Percentiles rank a stretch among this genome's conserved stretches.
phyloP scores from a whole-genome alignment of 2,329 filamentous ascomycete genomes.

The Reticulascus tulasneorum region DNA sequence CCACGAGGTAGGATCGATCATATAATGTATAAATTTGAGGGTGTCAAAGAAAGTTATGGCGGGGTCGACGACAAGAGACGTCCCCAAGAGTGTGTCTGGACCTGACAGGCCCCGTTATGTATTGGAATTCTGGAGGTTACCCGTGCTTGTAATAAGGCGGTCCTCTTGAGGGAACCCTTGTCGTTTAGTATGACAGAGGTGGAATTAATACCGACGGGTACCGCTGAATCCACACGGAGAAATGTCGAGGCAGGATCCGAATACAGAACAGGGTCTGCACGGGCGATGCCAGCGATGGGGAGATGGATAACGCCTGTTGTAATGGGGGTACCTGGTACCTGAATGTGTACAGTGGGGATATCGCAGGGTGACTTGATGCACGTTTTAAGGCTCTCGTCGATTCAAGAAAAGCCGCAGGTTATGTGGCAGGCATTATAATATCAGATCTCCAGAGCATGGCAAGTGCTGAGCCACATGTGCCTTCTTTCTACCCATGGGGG shows the following conservation, averaged over 20 bases:
- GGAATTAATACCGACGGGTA: constrained; percentile 44
- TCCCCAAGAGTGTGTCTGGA: constrained; percentile 28
- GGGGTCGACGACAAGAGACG: constrained; percentile 32
- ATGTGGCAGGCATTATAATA: constrained; percentile 25
- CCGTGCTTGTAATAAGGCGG: constrained; percentile 28
- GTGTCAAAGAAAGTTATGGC: constrained; percentile 32
- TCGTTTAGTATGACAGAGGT: constrained; percentile 40
- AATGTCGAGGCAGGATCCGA: constrained; percentile 43
- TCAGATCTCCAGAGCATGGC: constrained; percentile 22
- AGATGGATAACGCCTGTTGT: constrained; percentile 11
- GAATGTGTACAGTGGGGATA: constrained; percentile 30
- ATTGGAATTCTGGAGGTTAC: constrained; percentile 27
- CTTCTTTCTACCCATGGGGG: constrained; percentile 19
- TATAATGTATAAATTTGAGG: constrained; percentile 34
- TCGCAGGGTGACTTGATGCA: constrained; percentile 24
- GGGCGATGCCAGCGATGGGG: constrained; percentile 21
- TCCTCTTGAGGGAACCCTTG: constrained; percentile 34
- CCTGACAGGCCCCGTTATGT: constrained; percentile 37
- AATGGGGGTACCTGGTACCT: constrained; percentile 33
- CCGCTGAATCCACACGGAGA: constrained; percentile 39
- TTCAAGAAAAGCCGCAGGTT: constrained; percentile 30
- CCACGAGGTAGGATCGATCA: constrained; percentile 21
- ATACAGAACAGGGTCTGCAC: constrained; percentile 37
- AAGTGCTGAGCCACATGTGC: constrained; percentile 35
- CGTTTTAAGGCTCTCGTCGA: constrained; percentile 28